phyloP scores from a whole-genome alignment of 768 basidiomycete genomes.

The Serendipita indica region DNA sequence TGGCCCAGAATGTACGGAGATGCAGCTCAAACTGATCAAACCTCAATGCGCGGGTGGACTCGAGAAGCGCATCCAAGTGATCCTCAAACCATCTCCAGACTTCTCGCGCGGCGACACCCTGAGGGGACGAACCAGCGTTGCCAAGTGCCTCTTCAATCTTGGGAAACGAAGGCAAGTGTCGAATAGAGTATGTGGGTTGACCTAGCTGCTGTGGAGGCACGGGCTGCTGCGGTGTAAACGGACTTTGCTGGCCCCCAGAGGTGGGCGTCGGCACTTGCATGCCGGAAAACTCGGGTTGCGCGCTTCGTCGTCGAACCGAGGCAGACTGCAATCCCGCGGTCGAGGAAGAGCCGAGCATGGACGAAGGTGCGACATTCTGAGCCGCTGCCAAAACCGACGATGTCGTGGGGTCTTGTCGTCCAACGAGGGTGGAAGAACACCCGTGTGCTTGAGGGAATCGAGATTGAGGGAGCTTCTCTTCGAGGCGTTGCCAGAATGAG shows the following conservation, averaged over 20 bases:
- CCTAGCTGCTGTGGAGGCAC: constrained; percentile 27
- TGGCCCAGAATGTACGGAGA: constrained; percentile 74
- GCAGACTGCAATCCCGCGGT: constrained; percentile 40
- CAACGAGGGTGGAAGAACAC: constrained; percentile 35
- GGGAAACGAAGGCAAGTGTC: constrained; percentile 67
- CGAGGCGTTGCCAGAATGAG: constrained; percentile 40
- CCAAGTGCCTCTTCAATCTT: constrained; percentile 76
- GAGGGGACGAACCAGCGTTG: constrained; percentile 54
- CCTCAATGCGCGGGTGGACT: constrained; percentile 59
- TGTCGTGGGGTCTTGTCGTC: constrained; percentile 85
- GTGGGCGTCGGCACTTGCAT: neutral
- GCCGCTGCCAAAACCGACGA: constrained; percentile 62
- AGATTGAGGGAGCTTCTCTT: constrained; percentile 63
- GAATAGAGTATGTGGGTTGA: constrained; percentile 47
- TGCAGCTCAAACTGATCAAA: constrained; percentile 87
- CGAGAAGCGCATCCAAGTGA: constrained; percentile 70
- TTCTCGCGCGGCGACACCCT: constrained; percentile 66
- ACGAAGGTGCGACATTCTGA: constrained; percentile 38
- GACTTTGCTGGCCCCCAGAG: constrained; percentile 39
- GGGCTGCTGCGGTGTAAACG: constrained; percentile 31
- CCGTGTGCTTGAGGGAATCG: constrained; percentile 26
- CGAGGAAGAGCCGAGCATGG: constrained; percentile 1
- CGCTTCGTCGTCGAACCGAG: constrained; percentile 53
- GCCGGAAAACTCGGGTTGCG: constrained; percentile 21
- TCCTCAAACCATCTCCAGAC: constrained; percentile 90